Evolutionary conservation across 805 yeast genomes (phyloP), one percentile per base, ranked within the genome.

Genomic region (Sungouiozyma ichnusensis): DNA sequence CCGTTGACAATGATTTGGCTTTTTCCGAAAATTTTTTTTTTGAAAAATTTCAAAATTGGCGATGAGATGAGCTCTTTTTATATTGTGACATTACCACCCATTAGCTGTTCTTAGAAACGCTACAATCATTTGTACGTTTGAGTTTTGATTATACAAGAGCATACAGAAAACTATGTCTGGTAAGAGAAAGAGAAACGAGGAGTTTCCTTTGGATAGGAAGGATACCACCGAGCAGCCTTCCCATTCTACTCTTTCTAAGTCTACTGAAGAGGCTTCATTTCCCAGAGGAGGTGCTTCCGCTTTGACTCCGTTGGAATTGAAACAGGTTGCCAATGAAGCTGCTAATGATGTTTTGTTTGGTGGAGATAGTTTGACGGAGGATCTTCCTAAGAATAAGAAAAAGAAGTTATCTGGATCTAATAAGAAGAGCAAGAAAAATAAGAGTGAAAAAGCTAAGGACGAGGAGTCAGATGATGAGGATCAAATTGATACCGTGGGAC

Each of bases 221-320:
- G 72, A 67, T 50, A 51, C 54, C n/a, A 66, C 72, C 3, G 48
- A 48, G 42, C 67, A 60, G 17, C 70, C 71, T 33, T 43, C 52
- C 16, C 48, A 48, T 16, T 65, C 73, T 17, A 53, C 69, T 17
- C 47, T 70, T 17, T 53, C 64, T 29, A 60, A 63, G 38, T 51
- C 51, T 29, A 53, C 61, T 35, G 70, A 66, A 24, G 68, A 64
- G 34, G 62, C 61, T 18, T 59, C 74, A 15, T 92, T 92, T 59
- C 98, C 98, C 39, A 83, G 99, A 77, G 98, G 98, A 53, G 98
- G 98, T 39, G 77, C 81, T 11, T 75, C 90, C 20, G 85, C 78
- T 19, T 72, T 92, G 55, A 76, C 95, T 3, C 87, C 97, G 5
- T 67, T 92, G 50, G 99, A 92, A 64, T 78, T 86, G 50, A 87